Conservation (phyloP, 78 protist species). For the Salpingoeca rosetta region DNA sequence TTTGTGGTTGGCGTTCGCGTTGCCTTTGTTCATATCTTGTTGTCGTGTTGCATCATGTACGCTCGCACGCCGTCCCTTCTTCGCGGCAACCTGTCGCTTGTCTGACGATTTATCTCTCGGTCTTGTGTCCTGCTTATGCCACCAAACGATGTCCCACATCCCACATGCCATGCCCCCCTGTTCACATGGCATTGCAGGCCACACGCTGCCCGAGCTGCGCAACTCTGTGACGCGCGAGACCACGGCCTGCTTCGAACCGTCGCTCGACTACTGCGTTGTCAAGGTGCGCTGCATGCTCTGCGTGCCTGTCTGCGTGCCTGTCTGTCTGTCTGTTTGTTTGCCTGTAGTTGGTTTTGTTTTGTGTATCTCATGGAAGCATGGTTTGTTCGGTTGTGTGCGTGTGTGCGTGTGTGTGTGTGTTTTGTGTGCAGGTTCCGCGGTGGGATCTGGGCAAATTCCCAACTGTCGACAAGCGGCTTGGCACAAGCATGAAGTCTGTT, state of each 20-base stretch:
- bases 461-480: conserved; percentile 51
- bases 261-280: conserved; percentile 87
- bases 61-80: neutral
- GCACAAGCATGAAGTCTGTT: conserved; percentile 87
- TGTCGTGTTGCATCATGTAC: neutral
- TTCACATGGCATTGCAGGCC: too few relatives aligned
- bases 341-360: too few relatives aligned
- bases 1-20: too few relatives aligned
- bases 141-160: too few relatives aligned
- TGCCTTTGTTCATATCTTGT: neutral
- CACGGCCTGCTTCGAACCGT: conserved; percentile 92
- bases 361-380: too few relatives aligned
- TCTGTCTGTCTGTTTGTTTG: neutral
- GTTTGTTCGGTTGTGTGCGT: too few relatives aligned
- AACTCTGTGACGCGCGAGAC: conserved; percentile 81
- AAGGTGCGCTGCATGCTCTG: conserved; percentile 23
- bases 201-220: conserved; percentile 11
- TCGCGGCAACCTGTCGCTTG: too few relatives aligned
- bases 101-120: too few relatives aligned
- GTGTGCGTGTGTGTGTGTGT: too few relatives aligned
- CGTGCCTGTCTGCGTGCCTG: neutral
- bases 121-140: too few relatives aligned
- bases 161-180: too few relatives aligned
- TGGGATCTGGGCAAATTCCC: conserved; percentile 70
- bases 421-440: conserved; percentile 12